Base-by-base conservation (phyloP, 345 rosid genomes). In the Theobroma cacao region DNA sequence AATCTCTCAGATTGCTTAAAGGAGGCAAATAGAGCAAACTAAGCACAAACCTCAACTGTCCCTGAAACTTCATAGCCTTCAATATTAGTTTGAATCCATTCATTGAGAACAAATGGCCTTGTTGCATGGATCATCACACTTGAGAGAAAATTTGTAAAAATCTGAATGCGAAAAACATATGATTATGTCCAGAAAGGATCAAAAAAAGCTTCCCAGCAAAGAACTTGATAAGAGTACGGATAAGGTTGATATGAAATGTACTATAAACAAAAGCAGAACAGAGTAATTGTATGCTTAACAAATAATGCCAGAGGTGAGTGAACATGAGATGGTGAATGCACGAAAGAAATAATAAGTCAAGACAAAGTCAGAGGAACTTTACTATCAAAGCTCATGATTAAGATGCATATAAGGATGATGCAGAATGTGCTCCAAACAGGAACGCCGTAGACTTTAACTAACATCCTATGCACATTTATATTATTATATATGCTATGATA, bases 31-130 rank as follows among this genome's bases (percentile, higher is more conserved):
- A 36, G 62, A 78, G 75, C 43, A 65, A 55, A 48, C 62, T 43
- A 64, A 33, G 76, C 24, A 84, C 86, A 48, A 76, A 96, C 99
- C 99, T 96, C 99, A 80, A 96, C 97, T 40, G 98, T 94, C 50
- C 99, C 99, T 88, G 99, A 96, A 85, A 95, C 99, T 85, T 95
- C 97, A 79, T 91, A 93, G 67, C 98, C 98, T 84, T 91, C 89
- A 59, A 94, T 96, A 87, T 89, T 96, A 60, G 98, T 96, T 73
- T 94, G 98, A 84, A 96, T 92, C 98, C 98, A 92, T 76, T 96
- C 99, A 76, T 93, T 91, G 84, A 88, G 43, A 75, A 92, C 85
- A 85, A 96, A 96, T 31, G 99, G 98, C 68, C 90, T 93, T 18
- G 97, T 92, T 34, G 98, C 90, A 64, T 96, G 98, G 84, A 96